Evolutionary conservation across 2,329 filamentous ascomycete species (phyloP), one percentile per base, ranked within the genome.

Genomic region (Colletotrichum tanaceti): DNA sequence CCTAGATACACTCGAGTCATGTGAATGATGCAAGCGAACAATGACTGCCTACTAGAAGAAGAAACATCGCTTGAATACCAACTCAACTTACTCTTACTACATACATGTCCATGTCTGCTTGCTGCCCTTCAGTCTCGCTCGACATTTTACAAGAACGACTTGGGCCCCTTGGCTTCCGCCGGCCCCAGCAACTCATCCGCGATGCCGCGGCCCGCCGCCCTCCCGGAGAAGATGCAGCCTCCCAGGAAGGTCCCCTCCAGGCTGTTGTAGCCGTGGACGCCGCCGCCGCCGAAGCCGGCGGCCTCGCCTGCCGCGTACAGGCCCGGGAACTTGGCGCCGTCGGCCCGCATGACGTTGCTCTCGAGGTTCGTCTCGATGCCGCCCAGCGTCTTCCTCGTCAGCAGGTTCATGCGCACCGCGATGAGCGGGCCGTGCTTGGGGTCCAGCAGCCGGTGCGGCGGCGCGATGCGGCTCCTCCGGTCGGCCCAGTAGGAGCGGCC

Each of bases 171-270:
- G 32, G 28, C 38, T 22, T 68, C 58, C 5, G 64, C 58, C 39
- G 67, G 64, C 4, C 67, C 67, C 44, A 72, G 46, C 57, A 82
- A 62, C 71, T 88, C 85, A 4, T 84, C 81, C 0, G 83, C 85
- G 72, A 90, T 84, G 0, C 83, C 86, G 11, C 83, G 78, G 0
- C 87, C 87, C 0, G 87, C 87, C 0, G 84, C 84, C 6, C 87
- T 77, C 0, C 88, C 87, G 0, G 87, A 89, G 72, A 90, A 90
- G 72, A 90, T 89, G 67, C 87, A 90, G 0, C 87, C 87, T 16
- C 87, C 87, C 4, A 90, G 72, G 73, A 90, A 90, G 0, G 87
- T 89, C 0, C 88, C 87, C 75, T 90, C 87, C 43, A 90, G 83
- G 1, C 87, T 85, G 72, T 81, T 88, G 72, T 90, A 89, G 0